These are phyloP conservation scores for Penicillium simplicissimum DNA, from an alignment of 495 filamentous ascomycete genomes.

Conservation along the genomic window DNA sequence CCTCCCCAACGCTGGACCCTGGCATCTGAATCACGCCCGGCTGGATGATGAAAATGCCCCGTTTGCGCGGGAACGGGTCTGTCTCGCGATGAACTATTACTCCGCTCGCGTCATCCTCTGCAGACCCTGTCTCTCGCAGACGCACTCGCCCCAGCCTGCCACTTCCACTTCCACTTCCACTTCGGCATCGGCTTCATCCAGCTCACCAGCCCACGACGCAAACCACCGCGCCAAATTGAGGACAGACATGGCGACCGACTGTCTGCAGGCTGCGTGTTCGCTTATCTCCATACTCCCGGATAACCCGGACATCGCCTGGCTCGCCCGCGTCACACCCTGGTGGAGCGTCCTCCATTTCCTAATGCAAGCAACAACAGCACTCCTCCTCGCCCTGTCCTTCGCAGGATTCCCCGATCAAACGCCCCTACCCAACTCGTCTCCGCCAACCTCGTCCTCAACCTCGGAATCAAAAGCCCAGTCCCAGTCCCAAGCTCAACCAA, in stretches of 20 bases:
- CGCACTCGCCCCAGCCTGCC: conserved; percentile 1
- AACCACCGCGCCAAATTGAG: conserved; percentile 45
- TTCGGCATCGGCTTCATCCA: no score
- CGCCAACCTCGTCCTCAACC: not conserved
- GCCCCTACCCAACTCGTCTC: not conserved
- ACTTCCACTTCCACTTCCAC: not conserved
- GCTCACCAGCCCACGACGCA: not conserved
- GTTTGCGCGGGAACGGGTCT: conserved; percentile 31
- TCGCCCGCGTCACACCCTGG: conserved; percentile 57
- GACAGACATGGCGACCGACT: conserved; percentile 49
- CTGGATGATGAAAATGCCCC: conserved; percentile 21
- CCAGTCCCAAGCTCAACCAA: no score
- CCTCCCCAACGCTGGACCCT: conserved; percentile 18
- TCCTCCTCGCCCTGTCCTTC: conserved; percentile 55
- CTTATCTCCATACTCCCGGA: conserved; percentile 54
- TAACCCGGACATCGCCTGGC: conserved; percentile 32
- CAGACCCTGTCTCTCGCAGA: conserved; percentile 56
- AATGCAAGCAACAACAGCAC: conserved; percentile 59
- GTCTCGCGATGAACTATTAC: conserved; percentile 56
- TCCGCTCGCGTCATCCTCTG: conserved; percentile 56
- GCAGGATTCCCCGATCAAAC: not conserved
- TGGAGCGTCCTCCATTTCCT: conserved; percentile 63
- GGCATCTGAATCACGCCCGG: conserved; percentile 19
- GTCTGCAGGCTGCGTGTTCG: conserved; percentile 56
- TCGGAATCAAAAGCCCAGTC: not conserved